phyloP scores from a whole-genome alignment of 352 stramenopile species.

The Pythium monospermum region DNA sequence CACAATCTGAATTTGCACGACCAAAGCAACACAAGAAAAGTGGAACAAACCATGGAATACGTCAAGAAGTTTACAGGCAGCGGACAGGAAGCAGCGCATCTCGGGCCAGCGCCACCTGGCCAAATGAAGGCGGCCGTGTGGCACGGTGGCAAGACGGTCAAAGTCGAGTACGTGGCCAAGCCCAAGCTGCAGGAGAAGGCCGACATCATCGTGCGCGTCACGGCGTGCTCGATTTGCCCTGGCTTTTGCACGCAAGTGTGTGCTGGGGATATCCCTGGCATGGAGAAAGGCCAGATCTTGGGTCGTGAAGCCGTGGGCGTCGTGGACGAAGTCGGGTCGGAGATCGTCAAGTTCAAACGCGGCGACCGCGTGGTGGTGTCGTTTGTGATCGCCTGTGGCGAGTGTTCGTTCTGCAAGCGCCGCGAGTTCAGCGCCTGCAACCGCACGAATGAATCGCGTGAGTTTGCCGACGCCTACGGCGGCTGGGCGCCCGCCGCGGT shows the following conservation, averaged over 20 bases:
- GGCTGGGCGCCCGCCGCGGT: constrained; percentile 58
- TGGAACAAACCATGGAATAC: constrained; percentile 21
- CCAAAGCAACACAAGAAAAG: neutral
- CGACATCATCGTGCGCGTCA: constrained; percentile 64
- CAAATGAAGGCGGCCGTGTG: constrained; percentile 60
- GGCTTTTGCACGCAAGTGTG: constrained; percentile 47
- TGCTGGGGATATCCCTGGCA: constrained; percentile 26
- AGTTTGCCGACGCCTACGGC: constrained; percentile 63
- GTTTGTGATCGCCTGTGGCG: constrained; percentile 62
- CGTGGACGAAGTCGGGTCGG: constrained; percentile 42
- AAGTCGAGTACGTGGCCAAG: constrained; percentile 47
- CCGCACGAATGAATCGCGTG: constrained; percentile 59
- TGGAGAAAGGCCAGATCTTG: constrained; percentile 61
- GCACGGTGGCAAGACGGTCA: constrained; percentile 44
- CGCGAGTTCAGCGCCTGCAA: constrained; percentile 65
- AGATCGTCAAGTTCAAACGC: constrained; percentile 44
- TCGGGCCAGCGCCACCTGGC: constrained; percentile 10
- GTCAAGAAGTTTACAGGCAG: constrained; percentile 28
- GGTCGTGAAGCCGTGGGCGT: constrained; percentile 68
- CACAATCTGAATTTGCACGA: neutral
- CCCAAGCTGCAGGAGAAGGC: constrained; percentile 46
- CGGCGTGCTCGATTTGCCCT: constrained; percentile 49
- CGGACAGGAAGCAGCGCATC: constrained; percentile 18
- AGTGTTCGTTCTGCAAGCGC: constrained; percentile 60
- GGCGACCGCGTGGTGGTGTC: constrained; percentile 73